Conservation (phyloP, 2,329 filamentous ascomycete genomes). For the Aureobasidium sp. region DNA sequence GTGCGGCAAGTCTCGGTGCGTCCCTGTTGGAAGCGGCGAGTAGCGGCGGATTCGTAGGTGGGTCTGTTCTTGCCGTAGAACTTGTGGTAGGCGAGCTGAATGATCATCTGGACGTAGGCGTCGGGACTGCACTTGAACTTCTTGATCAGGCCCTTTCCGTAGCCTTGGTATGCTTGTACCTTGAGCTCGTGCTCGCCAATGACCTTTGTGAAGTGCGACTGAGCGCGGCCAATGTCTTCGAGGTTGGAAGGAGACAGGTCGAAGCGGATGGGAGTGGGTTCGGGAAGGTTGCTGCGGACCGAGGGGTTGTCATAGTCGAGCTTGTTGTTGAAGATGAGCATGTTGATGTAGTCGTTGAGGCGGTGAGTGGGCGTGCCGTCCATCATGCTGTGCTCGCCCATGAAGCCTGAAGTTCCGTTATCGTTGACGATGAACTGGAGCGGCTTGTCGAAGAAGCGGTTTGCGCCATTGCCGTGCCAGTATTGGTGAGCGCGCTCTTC, state of each 20-base stretch:
- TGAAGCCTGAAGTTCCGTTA: constrained; percentile 95
- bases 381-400: constrained; percentile 99
- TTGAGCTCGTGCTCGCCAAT: constrained; percentile 85
- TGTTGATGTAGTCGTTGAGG: constrained; percentile 89
- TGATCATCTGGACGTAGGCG: constrained; percentile 96
- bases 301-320: constrained; percentile 76
- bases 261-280: constrained; percentile 73
- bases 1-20: constrained; percentile 93
- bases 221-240: constrained; percentile 70
- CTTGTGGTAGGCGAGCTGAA: constrained; percentile 96
- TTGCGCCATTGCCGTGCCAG: constrained; percentile 95
- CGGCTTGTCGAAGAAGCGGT: constrained; percentile 98
- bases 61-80: constrained; percentile 98
- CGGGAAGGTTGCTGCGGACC: constrained; percentile 74
- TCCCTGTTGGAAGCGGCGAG: constrained; percentile 89
- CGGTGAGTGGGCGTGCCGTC: constrained; percentile 96
- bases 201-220: constrained; percentile 69
- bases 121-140: constrained; percentile 98
- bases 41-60: constrained; percentile 94
- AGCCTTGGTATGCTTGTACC: constrained; percentile 93
- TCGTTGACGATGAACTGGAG: constrained; percentile 97
- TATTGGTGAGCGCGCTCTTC: constrained; percentile 94
- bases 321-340: constrained; percentile 88
- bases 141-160: constrained; percentile 98
- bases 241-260: constrained; percentile 66